Evolutionary conservation across 441 rosid genomes (phyloP).

Genomic region (Cnidoscolus chayamansa): DNA sequence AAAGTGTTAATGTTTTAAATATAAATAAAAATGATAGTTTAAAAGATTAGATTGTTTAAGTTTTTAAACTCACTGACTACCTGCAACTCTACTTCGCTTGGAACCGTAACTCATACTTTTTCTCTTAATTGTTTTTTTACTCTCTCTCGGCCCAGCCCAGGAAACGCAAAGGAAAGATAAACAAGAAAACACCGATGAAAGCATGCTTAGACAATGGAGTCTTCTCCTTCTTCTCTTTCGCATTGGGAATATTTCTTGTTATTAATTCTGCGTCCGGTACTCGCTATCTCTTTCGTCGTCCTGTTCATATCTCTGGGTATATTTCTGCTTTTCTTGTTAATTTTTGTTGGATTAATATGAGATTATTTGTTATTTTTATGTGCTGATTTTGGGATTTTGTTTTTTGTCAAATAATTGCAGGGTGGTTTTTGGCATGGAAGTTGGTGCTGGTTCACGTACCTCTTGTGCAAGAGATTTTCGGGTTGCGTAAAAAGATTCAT

Average conservation of each 20-base stretch:
- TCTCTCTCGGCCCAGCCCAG: not conserved
- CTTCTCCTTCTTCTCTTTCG: slow-evolving; percentile 16
- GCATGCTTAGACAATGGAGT: not conserved
- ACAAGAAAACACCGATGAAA: not conserved
- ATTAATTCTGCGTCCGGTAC: slow-evolving; percentile 53
- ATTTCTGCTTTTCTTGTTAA: not conserved
- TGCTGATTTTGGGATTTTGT: not conserved
- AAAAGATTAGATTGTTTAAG: too few relatives aligned
- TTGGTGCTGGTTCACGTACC: slow-evolving; percentile 78
- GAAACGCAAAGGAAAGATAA: not conserved
- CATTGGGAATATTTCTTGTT: slow-evolving; percentile 32
- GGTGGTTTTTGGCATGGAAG: slow-evolving; percentile 87
- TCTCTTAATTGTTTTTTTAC: too few relatives aligned
- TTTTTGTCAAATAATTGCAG: slow-evolving; percentile 30
- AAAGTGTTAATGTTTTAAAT: too few relatives aligned
- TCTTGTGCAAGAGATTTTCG: slow-evolving; percentile 74
- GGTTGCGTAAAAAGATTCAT: slow-evolving; percentile 48
- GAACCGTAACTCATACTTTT: too few relatives aligned
- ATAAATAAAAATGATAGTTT: too few relatives aligned
- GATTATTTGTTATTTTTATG: not conserved
- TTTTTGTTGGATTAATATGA: not conserved
- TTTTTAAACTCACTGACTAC: too few relatives aligned
- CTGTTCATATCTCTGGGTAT: slow-evolving; percentile 54
- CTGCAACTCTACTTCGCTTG: too few relatives aligned
- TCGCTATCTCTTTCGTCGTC: slow-evolving; percentile 56